phyloP scores from a whole-genome alignment of 2,329 filamentous ascomycete species.

The Fusarium sp. region DNA sequence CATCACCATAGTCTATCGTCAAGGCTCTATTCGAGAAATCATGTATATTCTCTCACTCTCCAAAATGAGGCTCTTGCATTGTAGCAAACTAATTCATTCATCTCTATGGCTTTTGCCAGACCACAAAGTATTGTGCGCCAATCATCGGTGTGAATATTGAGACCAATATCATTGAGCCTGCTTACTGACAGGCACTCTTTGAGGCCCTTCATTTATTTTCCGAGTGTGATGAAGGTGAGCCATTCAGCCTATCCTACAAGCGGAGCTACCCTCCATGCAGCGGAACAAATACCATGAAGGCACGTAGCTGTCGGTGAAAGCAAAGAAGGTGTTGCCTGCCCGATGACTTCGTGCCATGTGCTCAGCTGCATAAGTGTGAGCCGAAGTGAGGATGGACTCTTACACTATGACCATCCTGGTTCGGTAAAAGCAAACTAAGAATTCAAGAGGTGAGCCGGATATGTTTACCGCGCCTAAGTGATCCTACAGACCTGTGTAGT shows the following conservation, averaged over 20 bases:
- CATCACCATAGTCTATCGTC: no score
- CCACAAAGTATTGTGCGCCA: not conserved
- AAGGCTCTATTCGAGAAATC: not conserved
- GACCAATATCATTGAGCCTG: slow-evolving; percentile 15
- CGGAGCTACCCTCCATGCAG: slow-evolving; percentile 9
- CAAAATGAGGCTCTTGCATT: not conserved
- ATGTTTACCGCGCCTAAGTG: slow-evolving; percentile 24
- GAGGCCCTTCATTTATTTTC: slow-evolving; percentile 31
- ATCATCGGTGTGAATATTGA: not conserved
- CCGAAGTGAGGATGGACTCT: not conserved
- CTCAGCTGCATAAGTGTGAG: slow-evolving; percentile 5
- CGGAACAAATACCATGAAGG: not conserved
- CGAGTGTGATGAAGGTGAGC: slow-evolving; percentile 2
- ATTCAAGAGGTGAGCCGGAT: slow-evolving; percentile 1
- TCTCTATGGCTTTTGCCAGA: not conserved
- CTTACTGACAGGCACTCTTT: slow-evolving; percentile 17
- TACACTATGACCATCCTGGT: not conserved
- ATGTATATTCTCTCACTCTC: not conserved
- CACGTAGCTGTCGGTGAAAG: slow-evolving; percentile 5
- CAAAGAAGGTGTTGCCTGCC: not conserved
- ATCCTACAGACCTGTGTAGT: slow-evolving; percentile 19
- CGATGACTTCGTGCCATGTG: not conserved
- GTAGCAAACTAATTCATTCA: not conserved
- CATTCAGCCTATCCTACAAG: slow-evolving; percentile 13
- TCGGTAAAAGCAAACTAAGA: not conserved